A percentile compares a stretch with the other conserved stretches of the same genome.
Conservation (phyloP, 2,329 filamentous ascomycete species). For the Arthrobotrys iridis region DNA sequence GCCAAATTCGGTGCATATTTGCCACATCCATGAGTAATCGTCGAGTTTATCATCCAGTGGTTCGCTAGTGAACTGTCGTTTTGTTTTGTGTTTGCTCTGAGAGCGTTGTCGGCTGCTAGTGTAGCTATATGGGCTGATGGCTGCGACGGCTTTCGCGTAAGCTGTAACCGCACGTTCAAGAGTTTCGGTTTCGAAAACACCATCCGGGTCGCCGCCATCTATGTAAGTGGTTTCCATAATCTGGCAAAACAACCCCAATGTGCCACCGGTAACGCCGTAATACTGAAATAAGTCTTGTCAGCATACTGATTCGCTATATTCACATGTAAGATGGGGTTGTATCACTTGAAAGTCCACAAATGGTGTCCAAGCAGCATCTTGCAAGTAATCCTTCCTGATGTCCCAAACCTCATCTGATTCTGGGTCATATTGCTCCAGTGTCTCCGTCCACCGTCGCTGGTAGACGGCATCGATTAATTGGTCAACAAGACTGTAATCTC, state of each 20-base stretch:
- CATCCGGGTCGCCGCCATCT: slow-evolving; percentile 56
- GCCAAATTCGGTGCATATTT: slow-evolving; percentile 61
- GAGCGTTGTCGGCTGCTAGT: background rate
- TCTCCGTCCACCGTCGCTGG: slow-evolving; percentile 26
- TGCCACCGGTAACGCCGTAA: slow-evolving; percentile 61
- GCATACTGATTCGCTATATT: slow-evolving; percentile 59
- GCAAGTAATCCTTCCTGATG: slow-evolving; percentile 33
- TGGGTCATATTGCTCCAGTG: background rate
- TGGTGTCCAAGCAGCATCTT: slow-evolving; percentile 56
- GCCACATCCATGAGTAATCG: slow-evolving; percentile 56
- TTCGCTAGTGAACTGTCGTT: slow-evolving; percentile 1
- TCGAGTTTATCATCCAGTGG: slow-evolving; percentile 23
- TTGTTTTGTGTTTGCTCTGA: background rate
- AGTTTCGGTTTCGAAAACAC: slow-evolving; percentile 18
- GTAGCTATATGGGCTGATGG: slow-evolving; percentile 44
- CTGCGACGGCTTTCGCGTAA: slow-evolving; percentile 42
- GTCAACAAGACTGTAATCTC: slow-evolving; percentile 60
- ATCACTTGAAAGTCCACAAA: slow-evolving; percentile 60
- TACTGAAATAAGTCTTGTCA: slow-evolving; percentile 59
- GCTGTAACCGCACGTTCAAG: slow-evolving; percentile 29
- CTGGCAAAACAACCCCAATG: slow-evolving; percentile 61
- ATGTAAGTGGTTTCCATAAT: slow-evolving; percentile 60
- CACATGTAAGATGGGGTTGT: background rate
- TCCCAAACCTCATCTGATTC: slow-evolving; percentile 30
- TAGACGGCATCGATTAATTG: slow-evolving; percentile 59